Base-by-base conservation (phyloP, 2,329 filamentous ascomycete genomes). In the Neurospora sp. region DNA sequence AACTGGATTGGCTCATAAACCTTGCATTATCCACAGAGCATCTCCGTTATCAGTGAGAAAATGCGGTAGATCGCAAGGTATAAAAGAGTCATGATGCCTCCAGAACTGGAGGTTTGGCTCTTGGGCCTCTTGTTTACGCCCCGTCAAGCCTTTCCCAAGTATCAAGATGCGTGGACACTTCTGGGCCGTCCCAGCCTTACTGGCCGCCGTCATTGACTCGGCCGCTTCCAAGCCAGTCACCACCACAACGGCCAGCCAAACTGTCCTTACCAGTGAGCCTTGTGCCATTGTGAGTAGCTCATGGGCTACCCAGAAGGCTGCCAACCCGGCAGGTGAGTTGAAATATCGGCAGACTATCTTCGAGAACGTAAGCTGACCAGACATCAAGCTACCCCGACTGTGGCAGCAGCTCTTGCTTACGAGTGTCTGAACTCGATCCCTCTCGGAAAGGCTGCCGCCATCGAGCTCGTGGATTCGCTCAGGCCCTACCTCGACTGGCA, bases 381-480 rank as follows among this genome's bases (percentile, higher is more conserved):
- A 68, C 40, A 36, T 11, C 36, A 28, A 73, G 71, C 71, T 13
- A 73, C 70, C 10, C 73, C 73, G 10, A 72, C 75, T 1, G 76
- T 83, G 17, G 77, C 79, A 52, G 81, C 81, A 2, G 73, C 72
- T 28, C 70, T 82, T 8, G 81, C 82, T 0, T 75, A 81, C 66
- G 79, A 79, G 23, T 83, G 82, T 71, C 76, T 83, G 66, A 79
- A 79, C 68, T 81, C 81, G 0, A 79, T 83, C 8, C 80, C 81
- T 1, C 78, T 83, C 19, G 70, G 78, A 66, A 81, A 81, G 75
- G 74, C 77, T 40, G 79, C 73, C 0, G 81, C 81, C 6, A 73
- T 82, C 36, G 77, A 78, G 68, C 79, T 81, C 39, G 76, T 83
- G 39, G 78, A 81, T 67, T 77, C 79, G 62, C 75, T 82, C 19